These are phyloP conservation scores for Tulasnella sp. DNA, from an alignment of 768 basidiomycete species.

Conservation along the genomic window DNA sequence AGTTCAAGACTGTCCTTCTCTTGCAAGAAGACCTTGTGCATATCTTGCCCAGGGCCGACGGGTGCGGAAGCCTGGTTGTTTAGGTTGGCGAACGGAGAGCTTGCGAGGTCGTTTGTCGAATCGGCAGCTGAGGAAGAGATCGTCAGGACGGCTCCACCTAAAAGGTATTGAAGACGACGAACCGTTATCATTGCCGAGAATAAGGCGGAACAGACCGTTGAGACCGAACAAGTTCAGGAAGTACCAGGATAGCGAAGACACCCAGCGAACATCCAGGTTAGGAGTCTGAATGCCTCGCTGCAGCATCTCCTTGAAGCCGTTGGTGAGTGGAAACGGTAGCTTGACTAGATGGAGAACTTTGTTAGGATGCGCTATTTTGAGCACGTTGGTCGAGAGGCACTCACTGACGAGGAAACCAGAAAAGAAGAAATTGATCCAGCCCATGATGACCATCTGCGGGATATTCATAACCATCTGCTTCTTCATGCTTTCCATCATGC, in stretches of 20 bases:
- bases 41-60: slow-evolving; percentile 62
- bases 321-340: slow-evolving; percentile 91
- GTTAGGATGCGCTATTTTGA: not conserved
- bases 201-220: slow-evolving; percentile 89
- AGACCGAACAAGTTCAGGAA: slow-evolving; percentile 98
- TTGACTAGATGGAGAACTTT: slow-evolving; percentile 58
- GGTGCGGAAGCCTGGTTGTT: not conserved
- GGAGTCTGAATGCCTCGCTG: slow-evolving; percentile 92
- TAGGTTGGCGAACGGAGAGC: slow-evolving; percentile 58
- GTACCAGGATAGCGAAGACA: slow-evolving; percentile 98
- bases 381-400: slow-evolving; percentile 37
- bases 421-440: slow-evolving; percentile 99
- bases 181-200: slow-evolving; percentile 90
- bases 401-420: slow-evolving; percentile 95
- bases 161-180: slow-evolving; percentile 34
- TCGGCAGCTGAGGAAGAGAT: slow-evolving; percentile 59
- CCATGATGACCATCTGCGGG: slow-evolving; percentile 98
- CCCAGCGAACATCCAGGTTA: slow-evolving; percentile 98
- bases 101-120: slow-evolving; percentile 62
- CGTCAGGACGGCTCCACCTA: slow-evolving; percentile 22
- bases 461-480: slow-evolving; percentile 99
- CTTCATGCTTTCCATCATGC: slow-evolving; percentile 98
- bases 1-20: slow-evolving; percentile 93
- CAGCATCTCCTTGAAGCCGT: slow-evolving; percentile 97
- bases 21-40: slow-evolving; percentile 80